Conservation (phyloP, 2,329 filamentous ascomycete genomes). For the Paraconiothyrium sp. region DNA sequence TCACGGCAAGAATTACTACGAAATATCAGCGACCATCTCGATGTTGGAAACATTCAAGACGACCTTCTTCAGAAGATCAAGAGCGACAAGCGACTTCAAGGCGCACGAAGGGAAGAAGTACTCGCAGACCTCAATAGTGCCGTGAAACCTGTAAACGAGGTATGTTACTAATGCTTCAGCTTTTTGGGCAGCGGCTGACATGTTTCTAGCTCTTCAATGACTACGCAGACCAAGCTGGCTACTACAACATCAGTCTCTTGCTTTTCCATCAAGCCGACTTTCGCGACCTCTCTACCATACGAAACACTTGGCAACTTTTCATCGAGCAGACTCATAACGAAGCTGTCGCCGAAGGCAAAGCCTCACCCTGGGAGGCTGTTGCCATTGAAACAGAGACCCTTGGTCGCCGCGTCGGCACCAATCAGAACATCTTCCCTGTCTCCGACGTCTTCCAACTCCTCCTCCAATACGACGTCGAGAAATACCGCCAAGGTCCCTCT, state of each 20-base stretch:
- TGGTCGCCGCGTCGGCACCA: constrained; percentile 64
- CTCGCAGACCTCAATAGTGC: constrained; percentile 76
- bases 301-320: constrained; percentile 83
- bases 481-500: constrained; percentile 55
- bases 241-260: constrained; percentile 91
- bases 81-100: constrained; percentile 74
- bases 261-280: constrained; percentile 94
- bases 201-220: constrained; percentile 80
- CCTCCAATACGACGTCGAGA: constrained; percentile 56
- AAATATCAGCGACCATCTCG: constrained; percentile 84
- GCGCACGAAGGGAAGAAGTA: constrained; percentile 71
- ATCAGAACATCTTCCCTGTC: constrained; percentile 66
- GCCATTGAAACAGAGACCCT: constrained; percentile 67
- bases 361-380: constrained; percentile 75
- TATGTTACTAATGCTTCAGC: constrained; percentile 57
- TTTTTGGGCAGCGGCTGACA: not conserved
- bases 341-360: constrained; percentile 58
- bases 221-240: constrained; percentile 89
- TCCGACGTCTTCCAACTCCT: constrained; percentile 49
- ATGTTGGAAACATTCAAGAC: constrained; percentile 94
- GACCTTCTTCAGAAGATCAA: constrained; percentile 83
- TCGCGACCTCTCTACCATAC: constrained; percentile 85
- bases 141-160: constrained; percentile 78
- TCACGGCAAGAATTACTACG: constrained; percentile 86
- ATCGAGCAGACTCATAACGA: constrained; percentile 71